phyloP scores from a whole-genome alignment of 2,329 filamentous ascomycete genomes.

The Corinectria fuckeliana region DNA sequence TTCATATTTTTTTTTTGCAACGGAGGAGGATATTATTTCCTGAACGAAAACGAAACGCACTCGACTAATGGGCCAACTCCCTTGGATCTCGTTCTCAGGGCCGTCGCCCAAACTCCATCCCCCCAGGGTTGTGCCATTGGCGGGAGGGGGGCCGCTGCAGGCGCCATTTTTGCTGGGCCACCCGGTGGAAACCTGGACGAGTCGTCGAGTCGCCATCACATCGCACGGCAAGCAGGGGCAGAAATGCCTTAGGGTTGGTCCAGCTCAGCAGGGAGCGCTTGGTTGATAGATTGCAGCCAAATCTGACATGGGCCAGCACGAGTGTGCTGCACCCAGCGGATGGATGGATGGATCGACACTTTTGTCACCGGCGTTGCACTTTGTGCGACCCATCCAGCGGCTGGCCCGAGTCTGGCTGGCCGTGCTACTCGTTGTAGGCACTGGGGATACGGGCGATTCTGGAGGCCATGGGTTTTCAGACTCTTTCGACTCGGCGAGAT shows the following conservation, averaged over 20 bases:
- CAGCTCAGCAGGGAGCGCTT: too few relatives aligned
- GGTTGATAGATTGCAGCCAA: constrained; percentile 23
- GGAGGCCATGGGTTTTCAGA: constrained; percentile 2
- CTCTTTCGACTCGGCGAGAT: background rate
- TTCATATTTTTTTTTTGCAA: constrained; percentile 1
- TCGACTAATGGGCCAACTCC: constrained; percentile 17
- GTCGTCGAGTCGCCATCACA: constrained; percentile 17
- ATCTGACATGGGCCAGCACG: constrained; percentile 34
- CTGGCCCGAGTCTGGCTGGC: constrained; percentile 10
- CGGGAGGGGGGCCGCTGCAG: constrained; percentile 31
- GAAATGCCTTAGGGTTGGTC: constrained; percentile 16
- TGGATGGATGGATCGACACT: constrained; percentile 2
- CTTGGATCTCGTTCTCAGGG: constrained; percentile 28
- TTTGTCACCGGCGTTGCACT: constrained; percentile 23
- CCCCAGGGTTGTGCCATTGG: constrained; percentile 20
- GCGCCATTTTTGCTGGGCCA: constrained; percentile 27
- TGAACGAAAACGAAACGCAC: constrained; percentile 3
- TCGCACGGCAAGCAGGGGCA: constrained; percentile 20
- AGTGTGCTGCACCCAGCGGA: constrained; percentile 30
- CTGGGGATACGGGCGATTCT: background rate
- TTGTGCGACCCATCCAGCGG: constrained; percentile 31
- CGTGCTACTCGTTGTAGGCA: constrained; percentile 7
- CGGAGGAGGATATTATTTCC: background rate
- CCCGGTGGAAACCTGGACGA: constrained; percentile 11
- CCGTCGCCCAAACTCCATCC: constrained; percentile 5